Percentiles rank a stretch among this genome's conserved stretches.
These are phyloP conservation scores for Pugionium cornutum DNA, from an alignment of 345 rosid species.

Conservation along the genomic window DNA sequence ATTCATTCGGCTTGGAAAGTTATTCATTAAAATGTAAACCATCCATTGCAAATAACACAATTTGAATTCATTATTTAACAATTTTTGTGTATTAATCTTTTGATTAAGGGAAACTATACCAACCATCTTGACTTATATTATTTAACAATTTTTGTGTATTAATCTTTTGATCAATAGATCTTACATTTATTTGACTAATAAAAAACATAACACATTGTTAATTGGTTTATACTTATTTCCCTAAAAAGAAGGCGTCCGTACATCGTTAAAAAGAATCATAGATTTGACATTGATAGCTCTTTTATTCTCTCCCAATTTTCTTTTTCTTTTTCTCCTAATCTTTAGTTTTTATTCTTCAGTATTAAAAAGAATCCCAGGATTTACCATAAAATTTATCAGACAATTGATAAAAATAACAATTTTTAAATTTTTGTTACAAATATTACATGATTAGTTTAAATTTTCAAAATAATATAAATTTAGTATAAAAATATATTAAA, in stretches of 20 bases:
- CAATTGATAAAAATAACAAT: too few relatives aligned
- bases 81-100: too few relatives aligned
- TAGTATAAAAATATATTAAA: too few relatives aligned
- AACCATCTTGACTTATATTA: neutral
- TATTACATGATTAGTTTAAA: too few relatives aligned
- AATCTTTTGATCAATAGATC: neutral
- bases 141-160: too few relatives aligned
- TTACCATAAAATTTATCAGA: conserved; percentile 11
- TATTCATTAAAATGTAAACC: too few relatives aligned
- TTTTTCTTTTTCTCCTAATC: neutral
- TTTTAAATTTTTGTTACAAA: too few relatives aligned
- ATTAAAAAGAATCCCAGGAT: conserved; percentile 1
- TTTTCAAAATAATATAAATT: too few relatives aligned
- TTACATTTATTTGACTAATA: conserved; percentile 17
- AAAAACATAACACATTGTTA: conserved; percentile 8
- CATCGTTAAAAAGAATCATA: conserved; percentile 23
- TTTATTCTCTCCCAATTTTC: conserved; percentile 36
- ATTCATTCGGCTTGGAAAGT: too few relatives aligned
- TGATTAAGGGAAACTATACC: too few relatives aligned
- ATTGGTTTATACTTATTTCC: neutral
- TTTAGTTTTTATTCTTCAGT: conserved; percentile 16
- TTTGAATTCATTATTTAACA: too few relatives aligned
- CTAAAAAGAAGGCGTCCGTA: conserved; percentile 26
- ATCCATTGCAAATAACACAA: too few relatives aligned
- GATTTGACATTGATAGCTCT: conserved; percentile 37